Evolutionary conservation across 306 rosid genomes (phyloP).

Genomic region (Pyrus pyrifolia): DNA sequence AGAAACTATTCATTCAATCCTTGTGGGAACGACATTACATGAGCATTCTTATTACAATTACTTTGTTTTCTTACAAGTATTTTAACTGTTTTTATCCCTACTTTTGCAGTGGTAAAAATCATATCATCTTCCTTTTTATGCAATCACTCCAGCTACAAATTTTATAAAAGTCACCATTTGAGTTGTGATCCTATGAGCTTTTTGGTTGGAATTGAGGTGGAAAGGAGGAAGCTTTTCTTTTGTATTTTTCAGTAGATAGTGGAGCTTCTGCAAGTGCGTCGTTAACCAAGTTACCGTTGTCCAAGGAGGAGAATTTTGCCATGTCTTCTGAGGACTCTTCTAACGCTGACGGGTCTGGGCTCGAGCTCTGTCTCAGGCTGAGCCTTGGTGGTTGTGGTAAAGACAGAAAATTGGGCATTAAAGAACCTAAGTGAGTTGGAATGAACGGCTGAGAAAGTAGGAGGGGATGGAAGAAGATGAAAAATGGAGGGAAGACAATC

Average conservation of each 20-base stretch:
- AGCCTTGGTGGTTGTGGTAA: conserved; percentile 37
- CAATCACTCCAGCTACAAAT: neutral
- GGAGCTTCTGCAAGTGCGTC: conserved; percentile 20
- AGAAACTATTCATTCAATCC: too few relatives aligned
- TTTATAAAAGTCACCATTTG: neutral
- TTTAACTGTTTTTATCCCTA: too few relatives aligned
- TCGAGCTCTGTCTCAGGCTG: conserved; percentile 74
- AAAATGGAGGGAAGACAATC: too few relatives aligned
- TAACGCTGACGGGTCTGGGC: conserved; percentile 63
- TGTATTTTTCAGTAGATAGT: conserved; percentile 27
- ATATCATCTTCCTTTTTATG: neutral
- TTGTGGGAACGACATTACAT: too few relatives aligned
- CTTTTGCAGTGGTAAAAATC: too few relatives aligned
- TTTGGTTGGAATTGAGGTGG: neutral
- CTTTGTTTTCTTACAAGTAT: too few relatives aligned
- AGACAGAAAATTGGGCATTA: too few relatives aligned
- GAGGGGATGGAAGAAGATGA: too few relatives aligned
- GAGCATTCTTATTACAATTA: too few relatives aligned
- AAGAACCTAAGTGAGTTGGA: too few relatives aligned
- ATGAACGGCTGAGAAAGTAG: too few relatives aligned
- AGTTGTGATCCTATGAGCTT: neutral
- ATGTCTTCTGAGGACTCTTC: conserved; percentile 84
- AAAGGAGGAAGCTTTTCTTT: neutral
- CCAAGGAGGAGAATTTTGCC: conserved; percentile 62
- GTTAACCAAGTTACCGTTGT: conserved; percentile 55